Evolutionary conservation across 208 protist species (phyloP), one percentile per base, ranked within the genome.

Genomic region (Crithidia sp.): DNA sequence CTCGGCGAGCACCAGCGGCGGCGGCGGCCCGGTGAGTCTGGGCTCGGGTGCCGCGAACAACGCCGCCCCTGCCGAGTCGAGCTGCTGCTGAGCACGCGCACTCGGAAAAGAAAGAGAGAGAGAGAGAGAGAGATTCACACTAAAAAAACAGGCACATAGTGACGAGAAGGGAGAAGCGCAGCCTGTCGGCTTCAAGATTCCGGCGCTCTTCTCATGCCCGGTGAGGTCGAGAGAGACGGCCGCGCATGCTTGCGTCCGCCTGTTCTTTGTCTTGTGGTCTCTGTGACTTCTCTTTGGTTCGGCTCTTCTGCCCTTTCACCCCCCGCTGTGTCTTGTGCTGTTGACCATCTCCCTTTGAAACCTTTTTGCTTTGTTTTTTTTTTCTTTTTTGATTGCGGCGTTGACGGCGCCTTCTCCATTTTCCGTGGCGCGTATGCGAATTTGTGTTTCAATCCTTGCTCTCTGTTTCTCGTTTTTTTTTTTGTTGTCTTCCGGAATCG

Each of bases 381-480:
- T 39, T 10, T 5, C 60, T 37, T 43, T 58, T 53, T 70, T 70
- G 28, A 28, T 28, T 28, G 28, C 28, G 28, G 28, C 28, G 28
- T 28, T 28, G 28, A 28, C 28, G 28, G 28, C 28, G 28, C 28
- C 28, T 28, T 28, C 28, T 28, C 28, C 28, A 28, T 28, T 28
- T 28, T 28, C 28, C 1, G 28, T 28, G 28, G 28, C 28, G 28
- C 28, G 28, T 28, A 1, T 28, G 28, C 28, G 28, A 28, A 28
- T 28, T 28, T 28, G 12, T 58, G 16, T 77, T 73, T 3, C 69
- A 58, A 49, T 47, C 28, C 41, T 67, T 62, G 61, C 53, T 64
- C 70, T 62, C n/a, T 81, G 68, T 74, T 57, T 71, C 28, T 77
- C 56, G 58, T 65, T 37, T 65, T 14, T 50, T 50, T 52, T 44